Evolutionary conservation across 345 rosid genomes (phyloP), one percentile per base, ranked within the genome.

Genomic region (Ceriops zippeliana): DNA sequence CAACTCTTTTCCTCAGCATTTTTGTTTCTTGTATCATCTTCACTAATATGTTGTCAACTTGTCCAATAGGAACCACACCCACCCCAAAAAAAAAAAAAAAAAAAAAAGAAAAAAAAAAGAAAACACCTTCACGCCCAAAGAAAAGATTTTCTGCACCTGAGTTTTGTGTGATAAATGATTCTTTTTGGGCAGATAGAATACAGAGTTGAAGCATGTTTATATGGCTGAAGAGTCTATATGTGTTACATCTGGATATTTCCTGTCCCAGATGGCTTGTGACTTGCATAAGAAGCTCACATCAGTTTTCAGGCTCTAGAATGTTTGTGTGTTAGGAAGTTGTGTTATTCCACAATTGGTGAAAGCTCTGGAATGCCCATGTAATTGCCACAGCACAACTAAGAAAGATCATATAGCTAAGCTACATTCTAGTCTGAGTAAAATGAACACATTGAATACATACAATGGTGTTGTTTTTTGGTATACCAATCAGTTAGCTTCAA

Each of bases 1-100:
- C 16, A 49, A 49, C 61, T 68, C 72, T 65, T 69, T 42, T 65
- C 37, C 76, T 47, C 64, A 62, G 63, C 13, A 7, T 31, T 59
- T 63, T 61, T 13, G 16, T 54, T 5, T 35, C 20, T 38, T 4
- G 6, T 10, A 20, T 65, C 22, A 0, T 37, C 21, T 28, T 24
- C 22, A 27, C 13, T 49, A 38, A 31, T 11, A 27, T 58, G 34
- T 2, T 62, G 26, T 58, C 30, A 15, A n/a, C 17, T 20, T 72
- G 58, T 21, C 6, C 37, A 32, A 34, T 52, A 52, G 53, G 30
- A 60, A 49, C 15, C 42, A 42, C 19, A 0, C 49, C 17, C 19
- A 4, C 49, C 17, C 49, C 0, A 34, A 38, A 38, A 38, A 38
- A 0, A 38, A 38, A 38, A 38, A 9, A 0, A 8, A 10, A 0